Evolutionary conservation across 768 basidiomycete species (phyloP), one percentile per base, ranked within the genome.

Genomic region (Crassisporium funariophilum): DNA sequence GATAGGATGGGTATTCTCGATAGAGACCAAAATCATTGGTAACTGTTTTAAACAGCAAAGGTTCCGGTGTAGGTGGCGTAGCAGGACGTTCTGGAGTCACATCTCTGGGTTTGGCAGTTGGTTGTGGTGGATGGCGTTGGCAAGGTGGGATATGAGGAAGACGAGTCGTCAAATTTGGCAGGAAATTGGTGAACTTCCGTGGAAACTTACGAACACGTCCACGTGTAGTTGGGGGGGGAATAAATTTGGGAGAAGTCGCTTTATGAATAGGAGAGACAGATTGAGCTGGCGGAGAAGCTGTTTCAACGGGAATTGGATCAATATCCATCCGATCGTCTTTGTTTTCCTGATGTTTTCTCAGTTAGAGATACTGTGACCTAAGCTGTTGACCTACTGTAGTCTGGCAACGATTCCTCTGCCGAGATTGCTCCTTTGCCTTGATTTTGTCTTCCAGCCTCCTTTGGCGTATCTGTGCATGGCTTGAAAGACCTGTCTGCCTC

Each of bases 1-100:
- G 58, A 12, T 34, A 51, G n/a, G 37, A 16, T 5, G 46, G 31
- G 41, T 59, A 65, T 1, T 55, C 44, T 11, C 53, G 50, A 44
- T 59, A 65, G 4, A 62, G 43, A 0, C 62, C 59, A 39, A 55
- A 50, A 1, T 38, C 25, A 38, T 63, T 54, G 2, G 57, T 55
- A 23, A 54, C 44, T 1, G 58, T 64, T 34, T 46, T 41, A 4
- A 55, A 29, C 2, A 36, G 27, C 9, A 39, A 36, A 52, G 35
- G 42, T 29, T 47, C 37, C 7, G 19, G 34, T 13, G 16, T 21
- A 22, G 17, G 40, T 31, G 23, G 17, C n/a, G 33, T 20, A 35
- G 49, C 15, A 35, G 44, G 35, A 19, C 37, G 36, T 24, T 36
- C 35, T 8, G 27, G 23, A 22, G 36, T 15, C n/a, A 43, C 16